Percentiles rank a stretch among this genome's conserved stretches.
Evolutionary conservation across 495 filamentous ascomycete species (phyloP).

Genomic region (Penicillium silybi): DNA sequence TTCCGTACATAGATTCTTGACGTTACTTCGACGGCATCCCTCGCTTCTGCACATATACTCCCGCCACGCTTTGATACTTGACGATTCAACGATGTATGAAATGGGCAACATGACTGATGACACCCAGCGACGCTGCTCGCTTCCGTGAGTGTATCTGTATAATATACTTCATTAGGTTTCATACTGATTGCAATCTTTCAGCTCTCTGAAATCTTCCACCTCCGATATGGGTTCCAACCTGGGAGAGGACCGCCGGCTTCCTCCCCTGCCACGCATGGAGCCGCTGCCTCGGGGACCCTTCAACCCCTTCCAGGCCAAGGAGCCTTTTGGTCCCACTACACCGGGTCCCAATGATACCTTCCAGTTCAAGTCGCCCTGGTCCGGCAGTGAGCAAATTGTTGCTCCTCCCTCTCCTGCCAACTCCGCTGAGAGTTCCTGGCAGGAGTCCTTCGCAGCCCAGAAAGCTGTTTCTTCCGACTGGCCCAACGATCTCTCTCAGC

Average conservation of each 20-base stretch:
- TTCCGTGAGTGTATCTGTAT: constrained; percentile 36
- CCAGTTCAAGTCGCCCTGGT: constrained; percentile 37
- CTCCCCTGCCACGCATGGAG: constrained; percentile 41
- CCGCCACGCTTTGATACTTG: constrained; percentile 4
- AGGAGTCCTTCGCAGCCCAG: constrained; percentile 34
- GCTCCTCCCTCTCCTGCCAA: constrained; percentile 42
- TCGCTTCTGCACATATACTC: constrained; percentile 18
- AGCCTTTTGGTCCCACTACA: constrained; percentile 32
- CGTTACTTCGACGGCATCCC: constrained; percentile 7
- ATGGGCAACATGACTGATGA: constrained; percentile 32
- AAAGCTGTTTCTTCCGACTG: constrained; percentile 29
- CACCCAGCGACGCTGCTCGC: constrained; percentile 32
- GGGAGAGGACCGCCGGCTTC: constrained; percentile 39
- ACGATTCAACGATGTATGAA: constrained; percentile 31
- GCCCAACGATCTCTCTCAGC: constrained; percentile 32
- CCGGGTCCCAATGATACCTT: constrained; percentile 36
- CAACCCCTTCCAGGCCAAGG: constrained; percentile 34
- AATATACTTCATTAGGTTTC: background rate
- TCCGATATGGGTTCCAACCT: constrained; percentile 16
- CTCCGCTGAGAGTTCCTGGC: constrained; percentile 42
- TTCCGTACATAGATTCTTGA: constrained; percentile 19
- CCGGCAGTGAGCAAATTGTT: constrained; percentile 28
- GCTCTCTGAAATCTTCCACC: constrained; percentile 19
- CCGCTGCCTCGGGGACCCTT: constrained; percentile 43
- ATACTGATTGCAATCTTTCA: background rate